Conservation (phyloP, 495 filamentous ascomycete genomes). For the Penicillium macrosclerotiorum region DNA sequence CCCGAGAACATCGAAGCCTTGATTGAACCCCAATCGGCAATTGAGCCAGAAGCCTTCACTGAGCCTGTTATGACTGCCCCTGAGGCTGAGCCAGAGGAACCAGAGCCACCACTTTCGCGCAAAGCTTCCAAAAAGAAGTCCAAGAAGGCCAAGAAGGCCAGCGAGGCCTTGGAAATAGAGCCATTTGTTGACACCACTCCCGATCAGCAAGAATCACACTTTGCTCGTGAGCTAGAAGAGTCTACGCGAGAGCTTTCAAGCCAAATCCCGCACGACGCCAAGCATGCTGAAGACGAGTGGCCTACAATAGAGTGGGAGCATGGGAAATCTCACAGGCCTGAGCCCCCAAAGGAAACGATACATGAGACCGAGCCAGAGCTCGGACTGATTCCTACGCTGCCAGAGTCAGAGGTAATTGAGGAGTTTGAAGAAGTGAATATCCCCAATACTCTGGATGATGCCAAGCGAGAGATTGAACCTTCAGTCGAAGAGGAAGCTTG, state of each 20-base stretch:
- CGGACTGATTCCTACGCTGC: constrained; percentile 28
- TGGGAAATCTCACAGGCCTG: constrained; percentile 22
- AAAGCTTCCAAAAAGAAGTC: constrained; percentile 28
- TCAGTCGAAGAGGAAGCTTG: constrained; percentile 11
- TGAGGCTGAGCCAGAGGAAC: constrained; percentile 1
- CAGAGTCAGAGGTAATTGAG: constrained; percentile 28
- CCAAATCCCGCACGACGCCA: constrained; percentile 2
- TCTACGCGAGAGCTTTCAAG: constrained; percentile 6
- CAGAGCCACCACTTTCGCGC: constrained; percentile 18
- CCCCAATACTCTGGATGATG: constrained; percentile 25
- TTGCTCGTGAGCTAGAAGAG: constrained; percentile 6
- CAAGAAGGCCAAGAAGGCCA: constrained; percentile 24
- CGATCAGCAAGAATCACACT: constrained; percentile 3
- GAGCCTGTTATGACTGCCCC: neutral
- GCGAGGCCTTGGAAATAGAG: constrained; percentile 4
- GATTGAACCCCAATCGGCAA: constrained; percentile 3
- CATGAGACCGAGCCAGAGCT: constrained; percentile 25
- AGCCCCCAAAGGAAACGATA: constrained; percentile 24
- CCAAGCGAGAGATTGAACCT: constrained; percentile 8
- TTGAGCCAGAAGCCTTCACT: neutral
- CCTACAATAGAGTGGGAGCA: constrained; percentile 42
- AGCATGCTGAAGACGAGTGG: constrained; percentile 31
- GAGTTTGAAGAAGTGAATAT: constrained; percentile 33
- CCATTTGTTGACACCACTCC: neutral
- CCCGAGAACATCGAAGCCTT: constrained; percentile 6